Base-by-base conservation (phyloP, 768 basidiomycete species). In the Lepiota venenata region DNA sequence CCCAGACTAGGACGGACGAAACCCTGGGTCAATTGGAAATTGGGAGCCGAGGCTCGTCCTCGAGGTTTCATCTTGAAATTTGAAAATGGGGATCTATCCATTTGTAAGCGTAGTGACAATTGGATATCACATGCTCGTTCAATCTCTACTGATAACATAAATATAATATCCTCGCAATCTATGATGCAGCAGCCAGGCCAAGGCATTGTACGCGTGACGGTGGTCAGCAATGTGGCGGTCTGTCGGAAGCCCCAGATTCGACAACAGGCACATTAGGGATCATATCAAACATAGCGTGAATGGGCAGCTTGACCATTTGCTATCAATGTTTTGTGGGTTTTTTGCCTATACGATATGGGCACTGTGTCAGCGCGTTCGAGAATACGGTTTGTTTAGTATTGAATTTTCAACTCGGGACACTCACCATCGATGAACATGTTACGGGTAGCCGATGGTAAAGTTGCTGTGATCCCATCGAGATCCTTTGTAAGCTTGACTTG, bases 351-450 rank as follows among this genome's bases (percentile, higher is more conserved):
- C 29, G 16, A 47, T 39, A 38, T 14, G 46, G 39, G 11, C 14
- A 43, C 38, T 32, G 52, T 14, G 25, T 15, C 20, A 39, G 32
- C 3, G 25, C 37, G 21, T 18, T 43, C 16, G 32, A 11, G 20
- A 25, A 46, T 21, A 39, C 46, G 14, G 42, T 37, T 36, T 2
- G n/a, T 12, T 38, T 46, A 54, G 35, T 27, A 20, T 37, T 21
- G 5, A 12, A 40, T 32, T 7, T 32, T 32, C 32, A 32, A 32
- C 8, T 32, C 2, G 8, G 50, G 42, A 25, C 21, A 71, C 82
- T 65, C 64, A 89, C 91, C 95, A 67, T 97, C 94, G 21, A 96
- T 92, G 67, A 93, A 95, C 93, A 99, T 93, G 73, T 98, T 98
- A 66, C 96, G 74, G 32, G 96, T 98, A 14, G 96, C 96, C 18